Evolutionary conservation across 345 rosid genomes (phyloP).

Genomic region (Turnera subulata): DNA sequence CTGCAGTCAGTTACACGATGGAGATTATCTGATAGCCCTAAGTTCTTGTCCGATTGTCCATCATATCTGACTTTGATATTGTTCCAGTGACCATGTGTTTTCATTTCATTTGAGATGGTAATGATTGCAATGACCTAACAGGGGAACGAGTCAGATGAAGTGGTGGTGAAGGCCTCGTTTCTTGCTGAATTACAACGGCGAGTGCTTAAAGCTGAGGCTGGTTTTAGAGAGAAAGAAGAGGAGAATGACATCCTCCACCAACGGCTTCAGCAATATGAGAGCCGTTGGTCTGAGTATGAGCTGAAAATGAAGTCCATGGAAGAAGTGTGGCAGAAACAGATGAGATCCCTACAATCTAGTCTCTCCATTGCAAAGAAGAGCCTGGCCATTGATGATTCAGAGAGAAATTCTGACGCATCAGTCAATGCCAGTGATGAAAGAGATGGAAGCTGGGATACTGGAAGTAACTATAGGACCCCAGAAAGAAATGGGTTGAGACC

Average conservation of each 20-base stretch:
- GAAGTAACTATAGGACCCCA: slow-evolving; percentile 52
- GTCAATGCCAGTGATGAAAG: slow-evolving; percentile 73
- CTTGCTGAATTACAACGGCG: slow-evolving; percentile 90
- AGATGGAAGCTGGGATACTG: slow-evolving; percentile 62
- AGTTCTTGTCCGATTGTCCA: too few species aligned
- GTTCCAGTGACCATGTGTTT: neutral
- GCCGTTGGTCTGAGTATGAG: slow-evolving; percentile 96
- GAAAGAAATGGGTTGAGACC: slow-evolving; percentile 76
- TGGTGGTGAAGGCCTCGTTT: slow-evolving; percentile 79
- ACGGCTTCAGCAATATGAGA: slow-evolving; percentile 89
- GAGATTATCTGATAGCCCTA: too few species aligned
- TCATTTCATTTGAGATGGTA: slow-evolving; percentile 2
- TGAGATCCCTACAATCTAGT: slow-evolving; percentile 92
- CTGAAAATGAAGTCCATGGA: slow-evolving; percentile 98
- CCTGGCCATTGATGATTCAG: slow-evolving; percentile 77
- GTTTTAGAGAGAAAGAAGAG: slow-evolving; percentile 83
- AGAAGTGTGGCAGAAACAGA: slow-evolving; percentile 98
- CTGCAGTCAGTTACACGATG: neutral
- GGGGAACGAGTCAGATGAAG: slow-evolving; percentile 72
- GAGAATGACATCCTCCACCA: slow-evolving; percentile 94
- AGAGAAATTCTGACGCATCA: slow-evolving; percentile 87
- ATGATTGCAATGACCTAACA: slow-evolving; percentile 15
- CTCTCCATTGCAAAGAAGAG: slow-evolving; percentile 98
- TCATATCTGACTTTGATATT: neutral
- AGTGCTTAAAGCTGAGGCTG: slow-evolving; percentile 89